Conservation (phyloP, 768 basidiomycete species). For the Sporobolomyces pararoseus region DNA sequence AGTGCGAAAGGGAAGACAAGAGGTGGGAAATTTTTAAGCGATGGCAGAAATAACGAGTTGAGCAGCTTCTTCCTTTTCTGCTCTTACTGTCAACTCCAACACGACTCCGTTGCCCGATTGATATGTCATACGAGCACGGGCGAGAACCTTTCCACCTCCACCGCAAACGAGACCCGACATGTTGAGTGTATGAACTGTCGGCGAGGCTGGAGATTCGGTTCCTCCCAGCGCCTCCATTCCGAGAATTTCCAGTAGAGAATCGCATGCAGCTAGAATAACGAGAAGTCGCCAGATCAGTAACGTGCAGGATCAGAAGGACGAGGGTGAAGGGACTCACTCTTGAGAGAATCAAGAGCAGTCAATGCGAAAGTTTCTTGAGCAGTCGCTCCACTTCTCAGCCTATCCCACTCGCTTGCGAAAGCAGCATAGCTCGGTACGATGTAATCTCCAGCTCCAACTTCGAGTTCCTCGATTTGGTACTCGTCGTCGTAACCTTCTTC, state of each 20-base stretch:
- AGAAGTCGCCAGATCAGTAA: slow-evolving; percentile 16
- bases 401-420: slow-evolving; percentile 93
- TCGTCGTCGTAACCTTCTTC: slow-evolving; percentile 99
- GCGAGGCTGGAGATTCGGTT: slow-evolving; percentile 71
- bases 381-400: slow-evolving; percentile 68
- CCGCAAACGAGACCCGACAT: slow-evolving; percentile 84
- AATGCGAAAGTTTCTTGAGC: slow-evolving; percentile 91
- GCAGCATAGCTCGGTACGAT: slow-evolving; percentile 90
- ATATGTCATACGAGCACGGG: slow-evolving; percentile 91
- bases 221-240: slow-evolving; percentile 97
- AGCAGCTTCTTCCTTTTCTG: slow-evolving; percentile 82
- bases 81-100: slow-evolving; percentile 82
- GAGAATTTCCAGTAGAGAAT: slow-evolving; percentile 90
- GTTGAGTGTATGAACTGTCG: slow-evolving; percentile 89
- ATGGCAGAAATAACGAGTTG: slow-evolving; percentile 86
- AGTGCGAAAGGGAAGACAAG: not conserved
- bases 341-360: slow-evolving; percentile 84
- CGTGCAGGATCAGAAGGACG: not conserved
- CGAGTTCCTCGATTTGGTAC: slow-evolving; percentile 93
- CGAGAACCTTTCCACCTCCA: slow-evolving; percentile 93
- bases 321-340: slow-evolving; percentile 61
- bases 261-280: slow-evolving; percentile 70
- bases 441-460: slow-evolving; percentile 89
- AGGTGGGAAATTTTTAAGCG: slow-evolving; percentile 43
- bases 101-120: slow-evolving; percentile 85